Conservation (phyloP, 169 alveolate species). For the Eimeria maxima region DNA sequence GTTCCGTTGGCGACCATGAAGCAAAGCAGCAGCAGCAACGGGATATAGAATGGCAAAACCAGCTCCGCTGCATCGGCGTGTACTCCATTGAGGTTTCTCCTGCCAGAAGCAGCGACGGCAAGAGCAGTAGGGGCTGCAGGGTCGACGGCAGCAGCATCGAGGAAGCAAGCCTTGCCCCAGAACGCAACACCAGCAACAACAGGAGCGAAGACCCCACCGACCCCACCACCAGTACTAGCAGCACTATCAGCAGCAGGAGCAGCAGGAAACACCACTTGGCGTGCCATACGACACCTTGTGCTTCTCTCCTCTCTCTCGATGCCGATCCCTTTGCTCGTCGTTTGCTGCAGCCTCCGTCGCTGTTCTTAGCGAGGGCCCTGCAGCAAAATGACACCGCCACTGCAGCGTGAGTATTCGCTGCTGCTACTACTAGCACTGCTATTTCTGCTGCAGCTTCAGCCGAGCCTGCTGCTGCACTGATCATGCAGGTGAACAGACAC, state of each 20-base stretch:
- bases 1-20: not conserved
- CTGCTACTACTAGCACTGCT: constrained; percentile 36
- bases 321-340: constrained; percentile 49
- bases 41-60: constrained; percentile 11
- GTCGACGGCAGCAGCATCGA: constrained; percentile 4
- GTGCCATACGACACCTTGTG: constrained; percentile 47
- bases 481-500: no score
- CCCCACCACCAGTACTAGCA: not conserved
- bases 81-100: not conserved
- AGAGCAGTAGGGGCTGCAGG: constrained; percentile 33
- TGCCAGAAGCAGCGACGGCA: constrained; percentile 20
- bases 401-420: constrained; percentile 53
- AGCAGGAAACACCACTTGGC: constrained; percentile 59
- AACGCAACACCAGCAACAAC: constrained; percentile 36
- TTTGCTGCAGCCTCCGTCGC: constrained; percentile 70
- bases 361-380: constrained; percentile 65
- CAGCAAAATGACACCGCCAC: constrained; percentile 67
- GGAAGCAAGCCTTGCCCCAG: no score
- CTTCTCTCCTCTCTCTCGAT: constrained; percentile 48
- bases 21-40: constrained; percentile 25
- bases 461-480: not conserved
- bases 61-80: constrained; percentile 61
- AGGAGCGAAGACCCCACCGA: constrained; percentile 16
- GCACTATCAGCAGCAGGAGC: constrained; percentile 64
- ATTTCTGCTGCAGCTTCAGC: not conserved